These are phyloP conservation scores for Pythium monospermum DNA, from an alignment of 352 stramenopile genomes.

Conservation along the genomic window DNA sequence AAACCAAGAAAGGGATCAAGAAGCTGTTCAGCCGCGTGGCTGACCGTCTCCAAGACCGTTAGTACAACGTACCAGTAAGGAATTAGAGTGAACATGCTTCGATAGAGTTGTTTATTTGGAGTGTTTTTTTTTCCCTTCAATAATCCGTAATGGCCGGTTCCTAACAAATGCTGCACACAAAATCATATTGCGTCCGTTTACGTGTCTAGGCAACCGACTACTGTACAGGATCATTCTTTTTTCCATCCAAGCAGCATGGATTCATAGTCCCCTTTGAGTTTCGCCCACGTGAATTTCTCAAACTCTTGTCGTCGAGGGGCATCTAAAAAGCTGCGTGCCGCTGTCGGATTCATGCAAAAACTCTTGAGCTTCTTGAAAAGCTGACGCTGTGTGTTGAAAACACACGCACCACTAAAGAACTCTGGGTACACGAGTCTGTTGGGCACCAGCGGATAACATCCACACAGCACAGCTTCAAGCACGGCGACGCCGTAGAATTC, in stretches of 20 bases:
- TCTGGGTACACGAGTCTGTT: constrained; percentile 49
- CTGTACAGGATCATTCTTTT: too few species aligned
- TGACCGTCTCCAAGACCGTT: neutral
- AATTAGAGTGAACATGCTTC: too few species aligned
- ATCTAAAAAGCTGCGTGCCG: constrained; percentile 19
- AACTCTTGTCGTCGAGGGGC: too few species aligned
- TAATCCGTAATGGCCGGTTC: too few species aligned
- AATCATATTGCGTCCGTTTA: too few species aligned
- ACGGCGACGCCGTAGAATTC: constrained; percentile 56
- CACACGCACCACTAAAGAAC: constrained; percentile 27
- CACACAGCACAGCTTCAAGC: constrained; percentile 40
- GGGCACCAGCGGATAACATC: constrained; percentile 43
- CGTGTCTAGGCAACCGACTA: too few species aligned
- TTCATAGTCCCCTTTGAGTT: constrained; percentile 23
- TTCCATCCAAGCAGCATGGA: constrained; percentile 12
- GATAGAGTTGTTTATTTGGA: too few species aligned
- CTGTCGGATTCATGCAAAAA: constrained; percentile 25
- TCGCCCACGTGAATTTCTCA: constrained; percentile 27
- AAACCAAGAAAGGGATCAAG: constrained; percentile 12
- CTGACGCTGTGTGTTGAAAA: constrained; percentile 44
- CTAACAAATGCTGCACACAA: too few species aligned
- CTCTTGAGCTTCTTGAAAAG: constrained; percentile 43
- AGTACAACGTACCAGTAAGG: neutral
- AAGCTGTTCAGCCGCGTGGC: constrained; percentile 18
- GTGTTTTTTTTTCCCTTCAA: too few species aligned